Conservation (phyloP, 306 rosid genomes). For the Cucurbita pepo region DNA sequence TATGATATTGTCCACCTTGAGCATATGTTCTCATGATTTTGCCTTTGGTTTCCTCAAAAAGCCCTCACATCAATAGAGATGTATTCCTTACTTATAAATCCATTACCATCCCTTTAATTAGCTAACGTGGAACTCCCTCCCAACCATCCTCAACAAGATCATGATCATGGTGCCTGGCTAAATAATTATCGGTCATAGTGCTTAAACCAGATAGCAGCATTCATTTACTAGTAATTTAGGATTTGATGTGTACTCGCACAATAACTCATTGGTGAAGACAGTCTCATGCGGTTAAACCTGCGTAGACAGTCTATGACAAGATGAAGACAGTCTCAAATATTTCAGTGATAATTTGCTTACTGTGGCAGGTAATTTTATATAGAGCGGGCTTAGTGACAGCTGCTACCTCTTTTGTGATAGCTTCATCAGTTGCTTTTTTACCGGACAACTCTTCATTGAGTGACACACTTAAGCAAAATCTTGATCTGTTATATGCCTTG, state of each 20-base stretch:
- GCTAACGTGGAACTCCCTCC: too few species aligned
- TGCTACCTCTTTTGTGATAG: constrained; percentile 55
- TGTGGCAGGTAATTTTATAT: constrained; percentile 59
- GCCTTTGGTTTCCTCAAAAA: too few species aligned
- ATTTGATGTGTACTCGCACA: not conserved
- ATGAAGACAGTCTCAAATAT: not conserved
- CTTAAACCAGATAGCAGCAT: not conserved
- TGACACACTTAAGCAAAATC: constrained; percentile 28
- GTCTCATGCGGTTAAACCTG: not conserved
- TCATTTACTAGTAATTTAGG: not conserved
- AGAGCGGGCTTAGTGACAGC: constrained; percentile 70
- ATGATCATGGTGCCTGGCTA: not conserved
- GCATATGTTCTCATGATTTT: too few species aligned
- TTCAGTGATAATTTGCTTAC: constrained; percentile 8
- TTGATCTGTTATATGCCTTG: constrained; percentile 33
- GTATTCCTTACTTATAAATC: too few species aligned
- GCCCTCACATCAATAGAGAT: too few species aligned
- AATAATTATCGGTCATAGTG: not conserved
- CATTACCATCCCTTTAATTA: too few species aligned
- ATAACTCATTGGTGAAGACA: not conserved
- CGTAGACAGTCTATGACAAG: not conserved
- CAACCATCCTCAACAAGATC: not conserved
- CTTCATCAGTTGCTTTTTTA: constrained; percentile 50
- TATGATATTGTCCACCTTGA: too few species aligned
- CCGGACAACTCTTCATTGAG: constrained; percentile 23